These are phyloP conservation scores for Ambrosia hybrid DNA, from an alignment of 140 eudicot genomes.

Conservation along the genomic window DNA sequence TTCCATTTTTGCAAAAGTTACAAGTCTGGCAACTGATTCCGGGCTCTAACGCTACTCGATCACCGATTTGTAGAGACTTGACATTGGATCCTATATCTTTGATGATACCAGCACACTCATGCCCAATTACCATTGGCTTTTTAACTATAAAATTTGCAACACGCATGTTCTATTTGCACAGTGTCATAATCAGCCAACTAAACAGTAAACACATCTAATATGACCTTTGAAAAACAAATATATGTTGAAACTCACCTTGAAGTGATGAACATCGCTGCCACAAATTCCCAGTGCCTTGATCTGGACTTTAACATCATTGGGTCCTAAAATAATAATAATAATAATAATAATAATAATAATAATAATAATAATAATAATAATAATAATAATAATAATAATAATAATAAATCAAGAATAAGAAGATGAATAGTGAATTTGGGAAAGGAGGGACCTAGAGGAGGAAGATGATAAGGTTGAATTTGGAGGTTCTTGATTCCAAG, in stretches of 20 bases:
- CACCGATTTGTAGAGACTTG: slow-evolving; percentile 40
- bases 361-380: too few relatives aligned
- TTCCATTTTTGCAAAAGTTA: slow-evolving; percentile 43
- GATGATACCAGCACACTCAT: slow-evolving; percentile 56
- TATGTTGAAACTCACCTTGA: slow-evolving; percentile 30
- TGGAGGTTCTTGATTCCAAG: slow-evolving; percentile 45
- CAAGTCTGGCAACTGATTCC: slow-evolving; percentile 52
- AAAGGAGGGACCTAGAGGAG: slow-evolving; percentile 39
- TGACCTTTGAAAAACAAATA: not conserved
- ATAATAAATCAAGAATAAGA: too few relatives aligned
- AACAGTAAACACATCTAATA: not conserved
- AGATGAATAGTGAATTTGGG: not conserved
- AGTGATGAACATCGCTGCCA: slow-evolving; percentile 61
- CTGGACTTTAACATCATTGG: slow-evolving; percentile 49
- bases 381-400: too few relatives aligned
- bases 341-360: too few relatives aligned
- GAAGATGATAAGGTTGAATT: slow-evolving; percentile 47
- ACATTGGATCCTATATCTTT: slow-evolving; percentile 50
- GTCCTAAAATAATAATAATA: slow-evolving; percentile 23
- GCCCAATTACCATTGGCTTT: slow-evolving; percentile 55
- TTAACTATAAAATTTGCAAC: slow-evolving; percentile 45
- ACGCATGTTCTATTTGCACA: slow-evolving; percentile 41
- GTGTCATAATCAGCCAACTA: not conserved
- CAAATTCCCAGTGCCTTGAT: slow-evolving; percentile 70
- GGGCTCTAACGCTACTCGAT: slow-evolving; percentile 60